A percentile compares a stretch with the other conserved stretches of the same genome.
phyloP scores from a whole-genome alignment of 2,329 filamentous ascomycete genomes.

The Fonsecaea nubica region DNA sequence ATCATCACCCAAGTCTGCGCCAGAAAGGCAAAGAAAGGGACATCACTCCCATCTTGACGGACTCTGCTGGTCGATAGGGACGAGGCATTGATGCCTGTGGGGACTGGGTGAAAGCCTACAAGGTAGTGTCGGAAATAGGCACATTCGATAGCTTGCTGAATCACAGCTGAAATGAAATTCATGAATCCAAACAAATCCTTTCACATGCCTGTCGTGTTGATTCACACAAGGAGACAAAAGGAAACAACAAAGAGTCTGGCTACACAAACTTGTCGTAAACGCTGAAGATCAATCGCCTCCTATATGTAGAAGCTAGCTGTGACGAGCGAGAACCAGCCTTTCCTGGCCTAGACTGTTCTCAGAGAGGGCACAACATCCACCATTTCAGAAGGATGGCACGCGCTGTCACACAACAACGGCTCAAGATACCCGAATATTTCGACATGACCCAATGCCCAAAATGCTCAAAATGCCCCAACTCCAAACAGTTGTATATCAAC shows the following conservation, averaged over 20 bases:
- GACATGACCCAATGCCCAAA: not conserved
- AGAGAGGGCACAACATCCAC: not conserved
- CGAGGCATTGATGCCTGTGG: not conserved
- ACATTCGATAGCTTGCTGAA: not conserved
- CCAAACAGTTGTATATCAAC: not conserved
- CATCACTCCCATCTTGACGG: not conserved
- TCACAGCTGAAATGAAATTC: not conserved
- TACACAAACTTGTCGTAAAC: too few species aligned
- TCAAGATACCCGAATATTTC: not conserved
- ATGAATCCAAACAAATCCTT: too few species aligned
- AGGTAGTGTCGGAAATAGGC: not conserved
- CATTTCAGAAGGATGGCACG: not conserved
- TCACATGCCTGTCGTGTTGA: too few species aligned
- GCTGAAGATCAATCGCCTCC: not conserved
- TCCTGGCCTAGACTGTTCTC: not conserved
- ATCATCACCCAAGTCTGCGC: not conserved
- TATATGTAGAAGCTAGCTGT: not conserved
- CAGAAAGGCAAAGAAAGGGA: not conserved
- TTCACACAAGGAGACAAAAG: too few species aligned
- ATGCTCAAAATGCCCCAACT: not conserved
- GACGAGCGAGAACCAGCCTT: not conserved
- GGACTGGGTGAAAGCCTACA: not conserved
- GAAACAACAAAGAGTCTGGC: too few species aligned
- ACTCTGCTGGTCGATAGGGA: not conserved
- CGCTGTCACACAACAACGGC: not conserved